These are phyloP conservation scores for Tolypocladium ophioglossoides DNA, from an alignment of 2,329 filamentous ascomycete genomes.

Conservation along the genomic window DNA sequence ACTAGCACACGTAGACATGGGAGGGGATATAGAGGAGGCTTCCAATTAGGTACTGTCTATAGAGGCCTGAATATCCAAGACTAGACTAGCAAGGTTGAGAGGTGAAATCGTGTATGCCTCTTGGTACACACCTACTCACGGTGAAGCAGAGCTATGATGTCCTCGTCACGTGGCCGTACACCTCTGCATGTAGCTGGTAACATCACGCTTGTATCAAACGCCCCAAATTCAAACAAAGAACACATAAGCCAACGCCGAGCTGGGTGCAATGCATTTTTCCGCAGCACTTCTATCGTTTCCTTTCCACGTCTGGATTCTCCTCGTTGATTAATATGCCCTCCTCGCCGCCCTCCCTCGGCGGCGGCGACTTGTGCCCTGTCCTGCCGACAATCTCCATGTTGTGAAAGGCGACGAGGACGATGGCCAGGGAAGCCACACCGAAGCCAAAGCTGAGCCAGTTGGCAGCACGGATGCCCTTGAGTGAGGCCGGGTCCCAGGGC, in stretches of 20 bases:
- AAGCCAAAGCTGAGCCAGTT: conserved; percentile 43
- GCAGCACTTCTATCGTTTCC: not conserved
- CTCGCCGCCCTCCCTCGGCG: conserved; percentile 1
- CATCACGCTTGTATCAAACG: too few relatives aligned
- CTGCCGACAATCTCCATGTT: conserved; percentile 43
- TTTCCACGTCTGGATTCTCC: not conserved
- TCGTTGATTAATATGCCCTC: not conserved
- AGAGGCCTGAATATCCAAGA: not conserved
- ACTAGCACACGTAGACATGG: not conserved
- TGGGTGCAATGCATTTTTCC: not conserved
- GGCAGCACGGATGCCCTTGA: conserved; percentile 37
- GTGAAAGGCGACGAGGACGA: conserved; percentile 38
- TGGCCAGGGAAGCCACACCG: conserved; percentile 27
- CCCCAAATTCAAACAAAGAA: not conserved
- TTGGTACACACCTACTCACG: too few relatives aligned
- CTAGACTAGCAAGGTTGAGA: not conserved
- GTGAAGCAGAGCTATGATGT: not conserved
- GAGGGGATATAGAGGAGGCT: conserved; percentile 1
- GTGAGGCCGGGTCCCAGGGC: conserved; percentile 33
- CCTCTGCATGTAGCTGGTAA: not conserved
- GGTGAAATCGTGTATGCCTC: not conserved
- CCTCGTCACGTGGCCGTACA: not conserved
- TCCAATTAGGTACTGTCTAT: not conserved
- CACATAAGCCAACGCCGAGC: not conserved
- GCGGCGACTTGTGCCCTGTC: conserved; percentile 7